These are phyloP conservation scores for Hypoxylon sp. DNA, from an alignment of 2,329 filamentous ascomycete species.

Conservation along the genomic window DNA sequence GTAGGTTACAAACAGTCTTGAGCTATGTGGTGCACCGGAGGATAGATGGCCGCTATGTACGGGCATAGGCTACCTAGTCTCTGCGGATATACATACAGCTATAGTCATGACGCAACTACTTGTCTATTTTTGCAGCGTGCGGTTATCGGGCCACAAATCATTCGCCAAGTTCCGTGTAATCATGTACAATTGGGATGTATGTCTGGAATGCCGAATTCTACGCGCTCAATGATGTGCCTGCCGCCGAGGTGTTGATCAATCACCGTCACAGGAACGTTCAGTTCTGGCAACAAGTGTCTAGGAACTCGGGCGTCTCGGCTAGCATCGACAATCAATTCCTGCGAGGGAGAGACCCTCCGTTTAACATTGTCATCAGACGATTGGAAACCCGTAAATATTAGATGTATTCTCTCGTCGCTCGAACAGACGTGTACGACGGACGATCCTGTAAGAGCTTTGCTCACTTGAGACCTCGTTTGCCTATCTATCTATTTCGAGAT, in stretches of 20 bases:
- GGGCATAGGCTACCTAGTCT: slow-evolving; percentile 38
- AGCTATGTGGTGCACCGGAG: slow-evolving; percentile 43
- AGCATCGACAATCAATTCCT: slow-evolving; percentile 31
- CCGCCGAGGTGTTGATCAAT: slow-evolving; percentile 32
- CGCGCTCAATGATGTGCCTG: slow-evolving; percentile 31
- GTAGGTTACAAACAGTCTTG: slow-evolving; percentile 24
- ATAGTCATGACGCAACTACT: slow-evolving; percentile 50
- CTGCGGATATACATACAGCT: slow-evolving; percentile 24
- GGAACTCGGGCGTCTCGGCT: slow-evolving; percentile 40
- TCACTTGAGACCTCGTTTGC: slow-evolving; percentile 31
- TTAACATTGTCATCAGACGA: slow-evolving; percentile 24
- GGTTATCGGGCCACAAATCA: slow-evolving; percentile 22
- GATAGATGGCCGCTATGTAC: slow-evolving; percentile 40
- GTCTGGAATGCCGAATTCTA: slow-evolving; percentile 23
- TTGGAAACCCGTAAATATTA: slow-evolving; percentile 23
- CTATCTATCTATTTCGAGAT: slow-evolving; percentile 34
- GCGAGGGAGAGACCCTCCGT: slow-evolving; percentile 13
- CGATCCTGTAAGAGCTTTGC: slow-evolving; percentile 34
- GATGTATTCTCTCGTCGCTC: slow-evolving; percentile 17
- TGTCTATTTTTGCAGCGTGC: slow-evolving; percentile 32
- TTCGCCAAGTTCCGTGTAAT: slow-evolving; percentile 26
- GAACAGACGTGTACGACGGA: slow-evolving; percentile 24
- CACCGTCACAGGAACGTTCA: slow-evolving; percentile 22
- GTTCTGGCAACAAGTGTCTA: slow-evolving; percentile 27
- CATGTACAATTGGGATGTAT: slow-evolving; percentile 25